These are phyloP conservation scores for Coccomyxa sp. DNA, from an alignment of 139 green algal genomes.

Conservation along the genomic window DNA sequence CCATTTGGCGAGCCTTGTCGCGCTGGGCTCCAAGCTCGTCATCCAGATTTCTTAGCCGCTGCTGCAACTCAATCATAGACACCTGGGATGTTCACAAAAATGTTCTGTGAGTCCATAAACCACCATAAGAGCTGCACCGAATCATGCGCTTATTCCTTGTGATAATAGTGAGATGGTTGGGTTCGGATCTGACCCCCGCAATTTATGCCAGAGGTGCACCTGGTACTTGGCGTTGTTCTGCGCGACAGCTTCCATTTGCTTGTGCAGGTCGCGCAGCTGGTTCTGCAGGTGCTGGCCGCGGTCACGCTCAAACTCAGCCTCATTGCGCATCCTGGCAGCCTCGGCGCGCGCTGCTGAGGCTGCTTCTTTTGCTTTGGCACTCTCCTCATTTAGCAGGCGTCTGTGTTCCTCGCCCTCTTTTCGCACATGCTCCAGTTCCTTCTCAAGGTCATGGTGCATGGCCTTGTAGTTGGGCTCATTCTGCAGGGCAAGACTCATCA, in stretches of 20 bases:
- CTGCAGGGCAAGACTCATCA: neutral
- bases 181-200: no score
- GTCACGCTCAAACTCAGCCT: slow-evolving; percentile 40
- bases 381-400: neutral
- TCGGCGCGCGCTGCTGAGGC: slow-evolving; percentile 17
- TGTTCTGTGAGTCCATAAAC: no score
- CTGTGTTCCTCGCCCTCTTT: slow-evolving; percentile 15
- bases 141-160: no score
- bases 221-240: slow-evolving; percentile 28
- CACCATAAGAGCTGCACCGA: no score
- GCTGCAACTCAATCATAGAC: slow-evolving; percentile 36
- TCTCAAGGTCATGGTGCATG: slow-evolving; percentile 15
- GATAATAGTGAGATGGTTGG: no score
- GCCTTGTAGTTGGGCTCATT: slow-evolving; percentile 10
- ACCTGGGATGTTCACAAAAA: slow-evolving; percentile 7
- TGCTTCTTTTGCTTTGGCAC: neutral
- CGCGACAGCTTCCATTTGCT: slow-evolving; percentile 30
- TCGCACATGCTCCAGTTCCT: slow-evolving; percentile 14
- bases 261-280: slow-evolving; percentile 18
- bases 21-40: slow-evolving; percentile 23
- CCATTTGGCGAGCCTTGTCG: slow-evolving; percentile 5
- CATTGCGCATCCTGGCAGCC: slow-evolving; percentile 17
- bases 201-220: neutral
- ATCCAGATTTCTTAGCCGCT: slow-evolving; percentile 20
- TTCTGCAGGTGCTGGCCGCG: slow-evolving; percentile 17